Base-by-base conservation (phyloP, 345 rosid genomes). In the Salix arbutifolia region DNA sequence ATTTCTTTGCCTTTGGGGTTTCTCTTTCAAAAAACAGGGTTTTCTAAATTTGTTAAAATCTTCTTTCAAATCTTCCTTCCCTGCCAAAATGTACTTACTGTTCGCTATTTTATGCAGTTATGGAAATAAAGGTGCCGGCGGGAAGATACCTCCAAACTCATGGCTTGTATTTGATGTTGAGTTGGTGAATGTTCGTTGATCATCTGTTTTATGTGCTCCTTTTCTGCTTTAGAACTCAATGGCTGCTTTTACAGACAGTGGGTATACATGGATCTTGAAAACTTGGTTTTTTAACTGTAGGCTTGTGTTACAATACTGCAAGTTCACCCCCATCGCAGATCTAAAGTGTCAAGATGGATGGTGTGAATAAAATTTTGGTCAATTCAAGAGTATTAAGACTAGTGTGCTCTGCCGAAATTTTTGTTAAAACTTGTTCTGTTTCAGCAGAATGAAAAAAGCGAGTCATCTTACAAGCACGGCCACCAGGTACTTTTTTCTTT, bases 101-200 rank as follows among this genome's bases (percentile, higher is more conserved):
- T 58, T 8, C 23, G 23, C 31, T 0, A 46, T 70, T 12, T 81
- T 48, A 70, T 86, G 80, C 92, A 88, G 96, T 58, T 88, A 82
- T 37, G 87, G 87, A 52, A 78, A 76, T 18, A 74, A 74, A 50
- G 89, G 88, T 61, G 86, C 74, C 53, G 76, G 87, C 26, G 78
- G 85, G 80, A 77, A 77, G 72, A 87, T 92, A 56, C 97, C 97
- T 11, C 92, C 94, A 3, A 84, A 90, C 58, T 80, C 94, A 1
- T 94, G 92, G 91, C 90, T 92, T 26, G 85, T 80, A 73, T 92
- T 87, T 71, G 94, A 91, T 76, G 90, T 92, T 40, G 92, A 92
- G 85, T 78, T 90, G 81, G 85, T 87, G 26, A 86, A 87, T 76
- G 85, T 91, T 35, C 81, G 80, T 66, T 87, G 81, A 88, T 44